Conservation (phyloP, 352 stramenopile genomes). For the Pythium aquatile region DNA sequence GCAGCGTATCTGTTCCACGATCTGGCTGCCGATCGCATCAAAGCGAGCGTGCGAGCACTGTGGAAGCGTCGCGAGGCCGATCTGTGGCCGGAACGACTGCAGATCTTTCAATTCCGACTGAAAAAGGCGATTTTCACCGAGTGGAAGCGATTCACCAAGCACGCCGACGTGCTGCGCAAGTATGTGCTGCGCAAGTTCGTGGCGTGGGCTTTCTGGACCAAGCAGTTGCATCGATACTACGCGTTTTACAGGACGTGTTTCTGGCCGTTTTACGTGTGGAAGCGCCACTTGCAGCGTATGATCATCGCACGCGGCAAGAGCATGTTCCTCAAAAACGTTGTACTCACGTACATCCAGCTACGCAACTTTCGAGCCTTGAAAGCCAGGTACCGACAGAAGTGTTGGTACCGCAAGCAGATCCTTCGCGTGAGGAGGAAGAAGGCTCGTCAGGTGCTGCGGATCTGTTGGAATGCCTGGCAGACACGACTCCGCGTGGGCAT, state of each 20-base stretch:
- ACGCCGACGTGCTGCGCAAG: constrained; percentile 22
- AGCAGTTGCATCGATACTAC: constrained; percentile 19
- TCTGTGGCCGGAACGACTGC: constrained; percentile 34
- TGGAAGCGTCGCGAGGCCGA: constrained; percentile 26
- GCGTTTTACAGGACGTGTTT: constrained; percentile 44
- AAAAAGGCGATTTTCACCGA: constrained; percentile 32
- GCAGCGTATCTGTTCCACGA: constrained; percentile 41
- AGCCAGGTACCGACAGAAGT: constrained; percentile 11
- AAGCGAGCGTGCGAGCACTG: constrained; percentile 26
- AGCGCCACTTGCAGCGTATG: constrained; percentile 37
- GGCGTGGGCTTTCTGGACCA: constrained; percentile 32
- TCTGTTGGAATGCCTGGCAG: constrained; percentile 28
- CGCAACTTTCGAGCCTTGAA: constrained; percentile 40
- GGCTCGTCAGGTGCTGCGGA: constrained; percentile 1
- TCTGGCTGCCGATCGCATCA: constrained; percentile 31
- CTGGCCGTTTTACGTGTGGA: constrained; percentile 61
- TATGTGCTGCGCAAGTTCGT: constrained; percentile 45
- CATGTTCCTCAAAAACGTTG: constrained; percentile 33
- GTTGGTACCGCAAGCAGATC: constrained; percentile 20
- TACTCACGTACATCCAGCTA: constrained; percentile 36
- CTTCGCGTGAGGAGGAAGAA: constrained; percentile 15
- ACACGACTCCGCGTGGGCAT: constrained; percentile 8
- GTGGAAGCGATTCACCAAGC: constrained; percentile 30
- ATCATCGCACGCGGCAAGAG: constrained; percentile 42
- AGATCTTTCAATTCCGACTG: constrained; percentile 33